These are phyloP conservation scores for Prunus campanulata DNA, from an alignment of 306 rosid species.

Conservation along the genomic window DNA sequence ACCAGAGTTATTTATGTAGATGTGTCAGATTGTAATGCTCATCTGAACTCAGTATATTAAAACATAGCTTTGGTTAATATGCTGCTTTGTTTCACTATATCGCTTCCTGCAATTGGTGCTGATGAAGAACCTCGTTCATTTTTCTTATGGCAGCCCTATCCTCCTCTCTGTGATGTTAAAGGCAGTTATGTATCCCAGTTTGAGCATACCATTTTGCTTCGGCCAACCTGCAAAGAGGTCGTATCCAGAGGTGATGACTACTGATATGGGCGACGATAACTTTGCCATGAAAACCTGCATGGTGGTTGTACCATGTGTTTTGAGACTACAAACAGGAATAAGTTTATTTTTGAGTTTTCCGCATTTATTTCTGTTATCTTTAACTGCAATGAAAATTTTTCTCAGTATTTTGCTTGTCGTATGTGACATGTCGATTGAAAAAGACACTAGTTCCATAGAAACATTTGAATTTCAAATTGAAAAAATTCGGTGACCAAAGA, in stretches of 20 bases:
- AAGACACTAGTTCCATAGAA: background rate
- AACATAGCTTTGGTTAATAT: background rate
- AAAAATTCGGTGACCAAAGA: too few species aligned
- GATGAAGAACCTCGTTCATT: constrained; percentile 3
- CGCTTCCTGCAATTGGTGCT: constrained; percentile 1
- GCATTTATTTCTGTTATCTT: background rate
- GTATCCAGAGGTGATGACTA: constrained; percentile 94
- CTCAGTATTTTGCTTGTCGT: background rate
- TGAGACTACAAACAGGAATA: background rate
- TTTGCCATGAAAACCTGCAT: background rate
- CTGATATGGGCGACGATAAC: constrained; percentile 25
- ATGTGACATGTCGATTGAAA: background rate
- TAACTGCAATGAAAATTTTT: background rate
- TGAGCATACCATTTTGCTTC: constrained; percentile 88
- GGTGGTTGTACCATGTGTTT: background rate
- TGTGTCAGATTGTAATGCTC: background rate
- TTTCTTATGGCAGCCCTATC: constrained; percentile 60
- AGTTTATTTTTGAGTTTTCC: background rate
- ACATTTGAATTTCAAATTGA: background rate
- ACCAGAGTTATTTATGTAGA: background rate
- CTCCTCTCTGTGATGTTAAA: constrained; percentile 81
- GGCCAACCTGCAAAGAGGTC: constrained; percentile 98
- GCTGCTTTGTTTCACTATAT: background rate
- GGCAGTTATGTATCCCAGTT: constrained; percentile 95
- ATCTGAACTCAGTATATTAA: background rate